Base-by-base conservation (phyloP, 192 early-diverging fungal species). In the Podochytrium sp. region DNA sequence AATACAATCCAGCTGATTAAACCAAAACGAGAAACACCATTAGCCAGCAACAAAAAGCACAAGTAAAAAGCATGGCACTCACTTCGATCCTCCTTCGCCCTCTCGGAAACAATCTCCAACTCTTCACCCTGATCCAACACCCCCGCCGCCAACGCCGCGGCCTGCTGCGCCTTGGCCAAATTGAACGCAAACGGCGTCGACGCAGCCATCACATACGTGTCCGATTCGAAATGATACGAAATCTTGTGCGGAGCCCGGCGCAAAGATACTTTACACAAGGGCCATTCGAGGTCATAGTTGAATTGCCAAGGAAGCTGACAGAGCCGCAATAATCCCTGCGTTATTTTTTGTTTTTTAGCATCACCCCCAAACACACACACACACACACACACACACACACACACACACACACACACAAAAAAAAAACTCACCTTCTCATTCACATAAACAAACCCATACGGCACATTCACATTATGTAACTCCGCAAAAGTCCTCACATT, bases 141-240 rank as follows among this genome's bases (percentile, higher is more conserved):
- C 25, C 84, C 86, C 0, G 84, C 80, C 0, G 79, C 75, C 39
- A 88, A 73, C 4, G 86, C 86, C 3, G 86, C 84, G 47, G 81
- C 80, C 73, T 88, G 79, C 49, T 84, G 81, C 0, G 86, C 86
- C 67, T 91, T 87, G 52, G 86, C 83, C 37, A 97, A 78, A 16
- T 75, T 64, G 76, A 96, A 96, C 3, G 83, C 80, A 20, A 80
- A 78, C 18, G 89, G 81, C 0, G 78, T 80, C 1, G 95, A 89
- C 1, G 94, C 88, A 1, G 93, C 85, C 1, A 93, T 80, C 7
- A 89, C 92, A 78, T 95, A 96, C 30, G 91, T 94, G 57, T 92
- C 86, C 58, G 92, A 92, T 41, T 87, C 75, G 27, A 92, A 85
- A 71, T 99, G 96, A 78, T 93, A 96, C 41, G 87, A 80, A 32